Base-by-base conservation (phyloP, 164 flowering plant species). In the Taxillus chinensis region DNA sequence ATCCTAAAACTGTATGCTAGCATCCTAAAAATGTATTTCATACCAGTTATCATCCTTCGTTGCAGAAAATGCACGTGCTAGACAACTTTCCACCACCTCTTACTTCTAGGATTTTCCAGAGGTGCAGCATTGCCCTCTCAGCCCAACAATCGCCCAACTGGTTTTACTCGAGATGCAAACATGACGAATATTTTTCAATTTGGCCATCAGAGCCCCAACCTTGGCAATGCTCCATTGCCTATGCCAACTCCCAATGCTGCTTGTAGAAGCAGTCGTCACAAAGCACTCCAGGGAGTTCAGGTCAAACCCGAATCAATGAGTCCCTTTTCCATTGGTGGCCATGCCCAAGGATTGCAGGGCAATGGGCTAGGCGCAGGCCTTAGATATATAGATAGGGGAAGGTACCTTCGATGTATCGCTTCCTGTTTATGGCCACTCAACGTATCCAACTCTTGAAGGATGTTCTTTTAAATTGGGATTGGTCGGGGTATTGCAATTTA, bases 231-330 rank as follows among this genome's bases (percentile, higher is more conserved):
- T 70, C 90, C 88, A 61, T 73, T 83, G 76, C 72, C 77, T 39
- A 63, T 70, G 17, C 82, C 68, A 77, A 82, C 58, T 63, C 66
- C 76, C 38, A 80, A 80, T 37, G 74, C 55, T n/a, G 75, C 71
- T 9, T 70, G 67, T 41, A 77, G 76, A 61, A 70, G 64, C 63
- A 78, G 73, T 71, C 81, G 83, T 62, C 86, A 89, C 5, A 92
- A 85, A 14, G 81, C 82, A n/a, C 59, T 87, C 38, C 90, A 86
- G 54, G 92, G 92, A 91, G 61, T 70, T 71, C 41, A 73, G 92
- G 64, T 78, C 84, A 46, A 88, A 85, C 7, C 49, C 85, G 37
- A 92, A 84, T 71, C 92, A 65, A 72, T 72, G 61, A 75, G 71
- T 58, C 81, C 79, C 7, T 66, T 72, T 37, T 68, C 78, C 10